Percentiles rank a stretch among this genome's conserved stretches.
phyloP scores from a whole-genome alignment of 169 alveolate genomes.

The Plasmodium coatneyi region DNA sequence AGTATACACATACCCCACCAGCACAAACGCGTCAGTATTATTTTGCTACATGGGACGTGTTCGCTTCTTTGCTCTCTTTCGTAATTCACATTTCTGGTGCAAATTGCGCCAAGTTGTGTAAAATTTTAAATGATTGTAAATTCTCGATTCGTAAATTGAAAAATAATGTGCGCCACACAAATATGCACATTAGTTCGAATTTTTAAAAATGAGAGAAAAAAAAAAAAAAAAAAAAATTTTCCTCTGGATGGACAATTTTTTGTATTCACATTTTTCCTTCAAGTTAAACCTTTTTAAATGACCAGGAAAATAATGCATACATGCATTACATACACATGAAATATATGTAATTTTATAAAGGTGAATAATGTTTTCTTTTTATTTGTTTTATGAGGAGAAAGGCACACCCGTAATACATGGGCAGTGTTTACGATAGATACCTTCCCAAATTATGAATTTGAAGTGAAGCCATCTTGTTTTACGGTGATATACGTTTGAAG shows the following conservation, averaged over 20 bases:
- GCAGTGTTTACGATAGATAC: slow-evolving; percentile 4
- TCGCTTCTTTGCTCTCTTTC: neutral
- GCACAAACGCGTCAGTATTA: neutral
- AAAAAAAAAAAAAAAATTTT: neutral
- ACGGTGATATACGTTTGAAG: neutral
- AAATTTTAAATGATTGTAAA: slow-evolving; percentile 7
- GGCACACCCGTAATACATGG: neutral
- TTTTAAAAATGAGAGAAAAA: neutral
- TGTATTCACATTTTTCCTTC: neutral
- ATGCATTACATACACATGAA: neutral
- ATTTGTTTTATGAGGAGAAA: neutral
- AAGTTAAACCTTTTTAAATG: neutral
- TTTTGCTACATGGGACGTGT: neutral
- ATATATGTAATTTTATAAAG: neutral
- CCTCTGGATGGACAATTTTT: neutral
- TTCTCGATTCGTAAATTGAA: neutral
- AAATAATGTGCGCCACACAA: neutral
- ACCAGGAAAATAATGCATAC: neutral
- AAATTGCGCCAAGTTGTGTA: slow-evolving; percentile 13
- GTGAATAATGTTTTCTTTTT: slow-evolving; percentile 3
- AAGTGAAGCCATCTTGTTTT: neutral
- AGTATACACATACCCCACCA: neutral
- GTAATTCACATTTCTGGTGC: neutral
- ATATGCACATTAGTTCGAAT: neutral
- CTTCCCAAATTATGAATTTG: slow-evolving; percentile 17